Base-by-base conservation (phyloP, 148 eudicot species). In the Nepenthes gracilis region DNA sequence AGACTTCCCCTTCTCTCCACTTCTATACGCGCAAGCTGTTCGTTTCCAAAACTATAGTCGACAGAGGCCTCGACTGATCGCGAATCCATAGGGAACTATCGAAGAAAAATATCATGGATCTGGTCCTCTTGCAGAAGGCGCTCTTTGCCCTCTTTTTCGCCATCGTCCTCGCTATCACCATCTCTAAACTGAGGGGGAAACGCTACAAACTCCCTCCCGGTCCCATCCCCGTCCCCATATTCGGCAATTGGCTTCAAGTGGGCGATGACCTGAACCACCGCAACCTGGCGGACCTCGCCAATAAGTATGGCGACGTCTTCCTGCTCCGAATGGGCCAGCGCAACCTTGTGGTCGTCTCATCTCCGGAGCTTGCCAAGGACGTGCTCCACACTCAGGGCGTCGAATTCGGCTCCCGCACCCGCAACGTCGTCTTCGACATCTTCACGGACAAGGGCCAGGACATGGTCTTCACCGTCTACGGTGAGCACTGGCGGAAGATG, bases 401-500 rank as follows among this genome's bases (percentile, higher is more conserved):
- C 9, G 91, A 88, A 60, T 88, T 88, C 63, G 96, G 91, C 7
- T 85, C 91, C 2, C 59, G 96, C 14, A 80, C 91, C 1, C 58
- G 91, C 0, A 88, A 88, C 64, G 88, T 88, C 1, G 96, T 88
- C 1, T 85, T 88, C 51, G 96, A 88, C 33, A 85, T 88, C 2
- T 88, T 88, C 64, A 88, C 96, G 2, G 96, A 90, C 0, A 81
- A 85, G 23, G 96, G 96, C 0, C 96, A 85, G 62, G 96, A 88
- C 65, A 78, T 88, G 88, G 91, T 88, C 45, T 88, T 88, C 68
- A 79, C 91, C 0, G 96, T 85, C 0, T 85, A 88, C 70, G 89
- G 96, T 3, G 89, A 85, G 65, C 96, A 88, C 73, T 88, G 96
- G 92, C 58, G 96, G 64, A 88, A 85, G 65, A 88, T 88, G 96